phyloP scores from a whole-genome alignment of 1,284 basidiomycete genomes.

The Papiliotrema nemorosa region DNA sequence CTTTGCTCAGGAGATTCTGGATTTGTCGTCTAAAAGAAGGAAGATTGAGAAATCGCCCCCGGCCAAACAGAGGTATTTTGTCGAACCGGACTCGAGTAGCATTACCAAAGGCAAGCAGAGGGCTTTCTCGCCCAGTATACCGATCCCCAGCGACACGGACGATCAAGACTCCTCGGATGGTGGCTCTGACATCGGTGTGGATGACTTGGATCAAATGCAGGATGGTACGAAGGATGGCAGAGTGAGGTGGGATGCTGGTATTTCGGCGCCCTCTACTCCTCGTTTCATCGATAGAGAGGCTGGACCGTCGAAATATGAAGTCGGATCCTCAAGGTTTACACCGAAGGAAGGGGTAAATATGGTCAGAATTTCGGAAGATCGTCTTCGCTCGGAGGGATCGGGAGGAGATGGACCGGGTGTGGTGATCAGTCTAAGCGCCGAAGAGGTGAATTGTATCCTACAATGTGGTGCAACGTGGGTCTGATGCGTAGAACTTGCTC shows the following conservation, averaged over 20 bases:
- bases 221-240: constrained; percentile 19
- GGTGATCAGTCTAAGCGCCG: constrained; percentile 27
- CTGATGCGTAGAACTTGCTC: constrained; percentile 13
- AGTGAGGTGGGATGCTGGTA: constrained; percentile 13
- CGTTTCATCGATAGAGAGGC: not conserved
- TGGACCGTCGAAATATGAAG: constrained; percentile 5
- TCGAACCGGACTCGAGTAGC: not conserved
- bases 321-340: constrained; percentile 18
- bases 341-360: constrained; percentile 27
- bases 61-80: constrained; percentile 1
- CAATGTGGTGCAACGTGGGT: too few relatives aligned
- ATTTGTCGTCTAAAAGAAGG: not conserved
- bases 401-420: constrained; percentile 23
- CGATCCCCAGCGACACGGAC: constrained; percentile 8
- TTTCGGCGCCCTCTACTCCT: constrained; percentile 14
- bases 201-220: constrained; percentile 12
- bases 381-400: constrained; percentile 18
- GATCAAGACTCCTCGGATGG: constrained; percentile 16
- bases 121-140: constrained; percentile 36
- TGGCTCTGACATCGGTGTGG: constrained; percentile 14
- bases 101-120: not conserved
- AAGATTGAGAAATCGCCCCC: not conserved
- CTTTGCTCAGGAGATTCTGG: too few relatives aligned
- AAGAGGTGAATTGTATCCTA: constrained; percentile 45
- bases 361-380: constrained; percentile 7